Evolutionary conservation across 2,329 filamentous ascomycete species (phyloP).

Genomic region (Myriosclerotinia scirpicola): DNA sequence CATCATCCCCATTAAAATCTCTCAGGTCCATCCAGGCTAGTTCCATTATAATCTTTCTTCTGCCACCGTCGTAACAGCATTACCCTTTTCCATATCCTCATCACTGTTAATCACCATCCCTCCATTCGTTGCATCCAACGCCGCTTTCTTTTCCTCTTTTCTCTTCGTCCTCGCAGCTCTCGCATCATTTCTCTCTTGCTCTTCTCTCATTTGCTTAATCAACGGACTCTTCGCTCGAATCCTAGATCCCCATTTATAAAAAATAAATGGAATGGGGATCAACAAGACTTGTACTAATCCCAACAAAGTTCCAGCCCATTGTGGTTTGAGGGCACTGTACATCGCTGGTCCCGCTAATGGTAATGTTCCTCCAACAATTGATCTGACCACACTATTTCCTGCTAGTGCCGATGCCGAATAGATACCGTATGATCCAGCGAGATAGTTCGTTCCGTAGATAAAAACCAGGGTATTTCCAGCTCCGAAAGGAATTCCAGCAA

Average conservation of each 20-base stretch:
- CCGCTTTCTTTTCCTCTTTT: conserved; percentile 24
- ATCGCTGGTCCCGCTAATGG: conserved; percentile 73
- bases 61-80: neutral
- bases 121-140: conserved; percentile 21
- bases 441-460: conserved; percentile 79
- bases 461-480: conserved; percentile 75
- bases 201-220: conserved; percentile 42
- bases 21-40: too few species aligned
- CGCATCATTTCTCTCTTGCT: conserved; percentile 36
- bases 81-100: conserved; percentile 20
- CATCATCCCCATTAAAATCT: neutral
- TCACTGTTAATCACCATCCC: conserved; percentile 5
- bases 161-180: conserved; percentile 30
- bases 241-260: conserved; percentile 62
- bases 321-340: conserved; percentile 67
- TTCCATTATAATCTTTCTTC: conserved; percentile 13
- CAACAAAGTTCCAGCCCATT: conserved; percentile 77
- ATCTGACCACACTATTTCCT: conserved; percentile 74
- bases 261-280: conserved; percentile 78
- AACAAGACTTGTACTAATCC: conserved; percentile 70
- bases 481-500: conserved; percentile 78
- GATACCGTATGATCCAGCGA: conserved; percentile 76
- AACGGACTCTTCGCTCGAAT: conserved; percentile 55
- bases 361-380: conserved; percentile 71
- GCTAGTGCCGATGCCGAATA: conserved; percentile 80